A percentile compares a stretch with the other conserved stretches of the same genome.
Conservation (phyloP, 768 basidiomycete genomes). For the Plicaturopsis crispa region DNA sequence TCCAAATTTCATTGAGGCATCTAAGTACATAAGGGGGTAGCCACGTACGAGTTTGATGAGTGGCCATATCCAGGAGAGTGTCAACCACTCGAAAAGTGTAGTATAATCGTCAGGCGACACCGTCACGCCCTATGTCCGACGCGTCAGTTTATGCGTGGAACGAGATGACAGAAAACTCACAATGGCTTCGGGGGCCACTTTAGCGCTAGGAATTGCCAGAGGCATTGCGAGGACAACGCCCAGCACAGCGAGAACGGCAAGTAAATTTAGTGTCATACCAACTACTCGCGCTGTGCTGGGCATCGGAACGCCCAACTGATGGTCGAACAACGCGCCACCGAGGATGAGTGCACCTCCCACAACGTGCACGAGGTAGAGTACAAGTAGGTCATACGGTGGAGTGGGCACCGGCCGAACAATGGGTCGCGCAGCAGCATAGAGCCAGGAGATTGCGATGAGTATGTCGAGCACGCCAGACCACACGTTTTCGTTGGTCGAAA, state of each 20-base stretch:
- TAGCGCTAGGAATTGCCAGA: background rate
- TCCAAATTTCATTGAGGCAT: background rate
- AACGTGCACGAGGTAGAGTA: slow-evolving; percentile 12
- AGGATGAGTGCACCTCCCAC: slow-evolving; percentile 8
- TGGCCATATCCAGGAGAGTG: slow-evolving; percentile 15
- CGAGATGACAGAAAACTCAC: background rate
- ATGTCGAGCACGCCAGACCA: slow-evolving; percentile 6
- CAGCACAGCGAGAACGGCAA: slow-evolving; percentile 1
- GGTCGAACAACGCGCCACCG: slow-evolving; percentile 9
- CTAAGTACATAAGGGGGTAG: background rate
- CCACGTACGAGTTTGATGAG: slow-evolving; percentile 7
- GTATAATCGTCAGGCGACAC: slow-evolving; percentile 18
- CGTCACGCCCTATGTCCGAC: background rate
- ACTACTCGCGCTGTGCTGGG: background rate
- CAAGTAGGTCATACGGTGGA: slow-evolving; percentile 14
- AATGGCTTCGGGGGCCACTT: background rate
- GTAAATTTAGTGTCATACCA: slow-evolving; percentile 1
- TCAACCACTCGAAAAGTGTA: slow-evolving; percentile 16
- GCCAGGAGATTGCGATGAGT: slow-evolving; percentile 14
- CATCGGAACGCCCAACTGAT: background rate
- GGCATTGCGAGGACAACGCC: slow-evolving; percentile 1
- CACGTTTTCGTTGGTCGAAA: slow-evolving; percentile 1
- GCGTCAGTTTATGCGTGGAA: background rate
- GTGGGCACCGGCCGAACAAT: slow-evolving; percentile 10
- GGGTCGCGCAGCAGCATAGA: slow-evolving; percentile 12